Evolutionary conservation across 495 filamentous ascomycete species (phyloP), one percentile per base, ranked within the genome.

Genomic region (Podospora anserina): DNA sequence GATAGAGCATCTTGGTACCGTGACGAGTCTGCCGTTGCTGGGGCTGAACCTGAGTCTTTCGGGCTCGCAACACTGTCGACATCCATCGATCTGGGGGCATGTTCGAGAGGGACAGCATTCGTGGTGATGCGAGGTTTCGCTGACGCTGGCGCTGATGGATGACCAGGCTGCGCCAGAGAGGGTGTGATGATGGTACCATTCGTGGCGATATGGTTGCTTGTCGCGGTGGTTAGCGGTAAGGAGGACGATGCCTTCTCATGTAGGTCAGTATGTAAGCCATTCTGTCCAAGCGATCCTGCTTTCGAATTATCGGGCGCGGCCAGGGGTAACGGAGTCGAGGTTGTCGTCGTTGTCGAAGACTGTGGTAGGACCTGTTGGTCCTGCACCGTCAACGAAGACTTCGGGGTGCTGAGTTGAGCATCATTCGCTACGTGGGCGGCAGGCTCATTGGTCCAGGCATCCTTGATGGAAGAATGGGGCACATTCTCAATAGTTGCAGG

Each of bases 1-100:
- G 79, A 80, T 61, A 80, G 53, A 64, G 77, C 65, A 72, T 85
- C 78, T 44, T 75, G 66, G n/a, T 68, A 72, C 26, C 74, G 74
- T 7, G 69, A 58, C 27, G 65, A 9, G 6, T 77, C 74, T 5
- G 49, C 61, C 9, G 71, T 66, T 0, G 71, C 63, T 5, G 58
- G 44, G n/a, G 30, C 55, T 9, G 64, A 27, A 23, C 69, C 57
- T 0, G 3, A 60, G 23, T 65, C 60, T 27, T 74, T 72, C 13
- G 32, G 16, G 30, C 11, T 26, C 3, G 34, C 67, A 18, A 13
- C 30, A 28, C 64, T 68, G 54, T 69, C 71, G 13, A 23, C 34
- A 30, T 69, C 66, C 20, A 60, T 65, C 11, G 63, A 20, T 56
- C 19, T n/a, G 59, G 26, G 16, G 19, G 30, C 19, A 63, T 30